Conservation (phyloP, 306 rosid species). For the Lithocarpus polystachyus region DNA sequence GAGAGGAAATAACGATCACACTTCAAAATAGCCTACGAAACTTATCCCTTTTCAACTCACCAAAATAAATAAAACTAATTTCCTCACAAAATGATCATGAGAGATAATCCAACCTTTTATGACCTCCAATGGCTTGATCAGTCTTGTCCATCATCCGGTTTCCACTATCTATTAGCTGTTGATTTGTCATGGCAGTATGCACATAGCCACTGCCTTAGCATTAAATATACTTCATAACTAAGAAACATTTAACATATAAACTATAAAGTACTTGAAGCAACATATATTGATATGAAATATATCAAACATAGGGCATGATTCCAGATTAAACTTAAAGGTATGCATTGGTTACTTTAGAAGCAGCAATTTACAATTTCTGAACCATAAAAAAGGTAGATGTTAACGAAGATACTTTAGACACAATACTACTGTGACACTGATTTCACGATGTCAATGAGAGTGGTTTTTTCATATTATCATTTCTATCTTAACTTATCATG, state of each 20-base stretch:
- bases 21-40: too few relatives aligned
- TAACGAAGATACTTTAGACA: neutral
- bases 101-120: too few relatives aligned
- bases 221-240: slow-evolving; percentile 18
- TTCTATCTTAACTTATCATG: neutral
- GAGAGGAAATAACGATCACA: too few relatives aligned
- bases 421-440: neutral
- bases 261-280: neutral
- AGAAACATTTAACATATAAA: neutral
- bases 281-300: neutral
- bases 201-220: too few relatives aligned
- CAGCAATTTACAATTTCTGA: neutral
- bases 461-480: neutral
- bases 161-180: too few relatives aligned
- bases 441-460: neutral
- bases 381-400: neutral
- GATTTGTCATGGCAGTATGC: too few relatives aligned
- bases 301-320: neutral
- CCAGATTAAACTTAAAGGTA: neutral
- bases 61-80: too few relatives aligned
- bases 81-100: too few relatives aligned
- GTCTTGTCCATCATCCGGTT: too few relatives aligned
- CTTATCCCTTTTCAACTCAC: too few relatives aligned
- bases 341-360: neutral
- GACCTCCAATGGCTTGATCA: too few relatives aligned